A percentile compares a stretch with the other conserved stretches of the same genome.
Evolutionary conservation across 176 grass and related monocot genomes (phyloP).

Genomic region (Poa pratensis): DNA sequence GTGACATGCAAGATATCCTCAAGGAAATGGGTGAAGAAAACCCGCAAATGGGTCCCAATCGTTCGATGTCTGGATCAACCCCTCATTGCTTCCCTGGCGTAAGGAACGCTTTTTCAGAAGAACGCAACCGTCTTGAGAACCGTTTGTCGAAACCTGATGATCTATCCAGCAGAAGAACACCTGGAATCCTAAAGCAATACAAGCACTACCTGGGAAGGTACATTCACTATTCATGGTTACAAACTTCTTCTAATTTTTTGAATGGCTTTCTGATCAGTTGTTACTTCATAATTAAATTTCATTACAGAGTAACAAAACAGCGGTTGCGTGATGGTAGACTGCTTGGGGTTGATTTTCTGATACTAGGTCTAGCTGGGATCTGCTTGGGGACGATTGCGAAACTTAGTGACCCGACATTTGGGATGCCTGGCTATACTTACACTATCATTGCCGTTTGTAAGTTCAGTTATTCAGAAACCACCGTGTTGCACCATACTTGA

Average conservation of each 20-base stretch:
- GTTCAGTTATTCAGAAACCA: slow-evolving; percentile 35
- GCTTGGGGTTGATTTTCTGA: slow-evolving; percentile 89
- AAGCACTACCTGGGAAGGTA: slow-evolving; percentile 75
- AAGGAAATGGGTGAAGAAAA: slow-evolving; percentile 49
- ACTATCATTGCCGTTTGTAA: slow-evolving; percentile 97
- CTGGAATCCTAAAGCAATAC: slow-evolving; percentile 67
- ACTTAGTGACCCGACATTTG: slow-evolving; percentile 69
- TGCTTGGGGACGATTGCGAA: slow-evolving; percentile 84
- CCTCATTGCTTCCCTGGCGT: slow-evolving; percentile 49
- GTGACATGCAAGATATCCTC: slow-evolving; percentile 72
- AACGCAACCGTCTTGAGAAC: slow-evolving; percentile 40
- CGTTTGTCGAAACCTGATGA: slow-evolving; percentile 62
- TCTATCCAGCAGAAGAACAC: slow-evolving; percentile 71
- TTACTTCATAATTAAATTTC: slow-evolving; percentile 29
- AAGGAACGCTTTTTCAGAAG: slow-evolving; percentile 47
- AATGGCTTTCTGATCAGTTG: slow-evolving; percentile 16
- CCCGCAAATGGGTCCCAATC: slow-evolving; percentile 7
- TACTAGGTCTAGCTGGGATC: slow-evolving; percentile 90
- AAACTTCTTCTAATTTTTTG: background rate
- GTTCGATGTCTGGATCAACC: slow-evolving; percentile 37
- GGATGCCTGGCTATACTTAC: slow-evolving; percentile 84
- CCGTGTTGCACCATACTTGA: background rate
- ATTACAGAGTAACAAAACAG: slow-evolving; percentile 85
- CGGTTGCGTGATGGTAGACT: slow-evolving; percentile 73
- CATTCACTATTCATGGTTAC: background rate